These are phyloP conservation scores for Fusarium compactum DNA, from an alignment of 2,329 filamentous ascomycete species.

Conservation along the genomic window DNA sequence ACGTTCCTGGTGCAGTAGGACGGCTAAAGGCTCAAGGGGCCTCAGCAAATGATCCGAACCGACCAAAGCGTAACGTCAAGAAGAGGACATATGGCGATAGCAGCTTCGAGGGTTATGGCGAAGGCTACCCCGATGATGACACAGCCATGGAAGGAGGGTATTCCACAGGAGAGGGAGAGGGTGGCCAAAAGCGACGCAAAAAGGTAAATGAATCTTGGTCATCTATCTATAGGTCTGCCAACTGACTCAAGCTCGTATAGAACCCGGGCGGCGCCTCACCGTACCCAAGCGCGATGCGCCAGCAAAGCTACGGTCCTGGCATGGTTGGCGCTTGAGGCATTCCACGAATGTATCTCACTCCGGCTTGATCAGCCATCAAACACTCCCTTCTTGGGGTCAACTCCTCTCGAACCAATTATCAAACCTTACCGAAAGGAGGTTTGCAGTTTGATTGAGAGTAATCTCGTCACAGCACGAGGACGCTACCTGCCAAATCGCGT, in stretches of 20 bases:
- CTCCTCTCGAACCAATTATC: slow-evolving; percentile 14
- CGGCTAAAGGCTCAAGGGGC: slow-evolving; percentile 56
- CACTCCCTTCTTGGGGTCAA: slow-evolving; percentile 10
- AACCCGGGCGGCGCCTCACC: slow-evolving; percentile 59
- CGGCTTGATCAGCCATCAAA: not conserved
- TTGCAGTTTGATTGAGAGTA: slow-evolving; percentile 13
- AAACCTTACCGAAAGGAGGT: slow-evolving; percentile 28
- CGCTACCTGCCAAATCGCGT: slow-evolving; percentile 19
- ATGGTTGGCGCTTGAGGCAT: slow-evolving; percentile 66
- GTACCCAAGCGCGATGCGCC: slow-evolving; percentile 59
- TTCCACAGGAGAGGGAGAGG: slow-evolving; percentile 78
- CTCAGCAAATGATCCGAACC: slow-evolving; percentile 59
- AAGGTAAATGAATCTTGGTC: slow-evolving; percentile 62
- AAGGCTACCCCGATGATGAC: slow-evolving; percentile 78
- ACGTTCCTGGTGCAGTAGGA: slow-evolving; percentile 50
- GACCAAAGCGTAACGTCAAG: slow-evolving; percentile 75
- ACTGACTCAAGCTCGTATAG: slow-evolving; percentile 59
- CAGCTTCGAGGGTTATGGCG: slow-evolving; percentile 80
- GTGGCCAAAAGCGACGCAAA: slow-evolving; percentile 73
- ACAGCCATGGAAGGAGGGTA: slow-evolving; percentile 69
- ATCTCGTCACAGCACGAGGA: slow-evolving; percentile 8
- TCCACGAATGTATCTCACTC: not conserved
- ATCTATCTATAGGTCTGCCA: slow-evolving; percentile 40
- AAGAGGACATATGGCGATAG: slow-evolving; percentile 82
- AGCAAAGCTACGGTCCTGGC: slow-evolving; percentile 68